These are phyloP conservation scores for Globisporangium ultimum DNA, from an alignment of 352 stramenopile species.

Conservation along the genomic window DNA sequence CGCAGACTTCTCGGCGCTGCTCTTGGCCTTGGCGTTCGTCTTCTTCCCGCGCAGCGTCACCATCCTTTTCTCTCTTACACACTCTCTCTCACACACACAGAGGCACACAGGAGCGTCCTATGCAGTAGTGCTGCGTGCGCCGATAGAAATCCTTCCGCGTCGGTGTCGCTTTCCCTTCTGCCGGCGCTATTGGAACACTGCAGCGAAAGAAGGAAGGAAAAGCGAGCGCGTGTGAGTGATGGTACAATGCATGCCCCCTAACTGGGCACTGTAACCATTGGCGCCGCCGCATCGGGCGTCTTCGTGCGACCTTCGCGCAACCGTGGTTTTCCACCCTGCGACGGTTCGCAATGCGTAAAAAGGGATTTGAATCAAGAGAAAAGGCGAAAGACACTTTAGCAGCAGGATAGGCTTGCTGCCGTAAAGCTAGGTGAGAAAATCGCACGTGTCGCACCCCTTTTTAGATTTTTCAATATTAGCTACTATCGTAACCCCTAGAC, in stretches of 20 bases:
- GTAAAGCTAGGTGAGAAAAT: too few relatives aligned
- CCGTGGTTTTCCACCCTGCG: conserved; percentile 1
- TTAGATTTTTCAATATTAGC: too few relatives aligned
- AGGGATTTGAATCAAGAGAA: too few relatives aligned
- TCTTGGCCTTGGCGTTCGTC: conserved; percentile 56
- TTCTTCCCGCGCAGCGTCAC: conserved; percentile 76
- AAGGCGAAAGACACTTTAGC: too few relatives aligned
- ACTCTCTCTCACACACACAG: neutral
- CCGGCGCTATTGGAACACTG: conserved; percentile 2
- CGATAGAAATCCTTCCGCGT: too few relatives aligned
- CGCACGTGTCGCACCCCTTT: too few relatives aligned
- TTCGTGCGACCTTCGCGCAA: conserved; percentile 11
- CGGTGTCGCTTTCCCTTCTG: too few relatives aligned
- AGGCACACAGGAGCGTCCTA: too few relatives aligned
- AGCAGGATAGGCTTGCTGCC: too few relatives aligned
- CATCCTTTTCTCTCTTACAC: conserved; percentile 23
- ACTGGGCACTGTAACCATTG: neutral
- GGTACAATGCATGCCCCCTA: neutral
- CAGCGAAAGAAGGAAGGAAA: conserved; percentile 4
- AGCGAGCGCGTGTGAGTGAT: conserved; percentile 6
- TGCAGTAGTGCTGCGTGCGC: too few relatives aligned
- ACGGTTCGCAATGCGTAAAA: neutral
- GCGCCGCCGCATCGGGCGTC: conserved; percentile 2
- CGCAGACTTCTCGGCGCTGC: conserved; percentile 45
- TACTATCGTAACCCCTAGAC: too few relatives aligned